Percentiles rank a stretch among this genome's conserved stretches.
Conservation (phyloP, 23 red algal genomes). For the Cyanidioschyzon merolae region DNA sequence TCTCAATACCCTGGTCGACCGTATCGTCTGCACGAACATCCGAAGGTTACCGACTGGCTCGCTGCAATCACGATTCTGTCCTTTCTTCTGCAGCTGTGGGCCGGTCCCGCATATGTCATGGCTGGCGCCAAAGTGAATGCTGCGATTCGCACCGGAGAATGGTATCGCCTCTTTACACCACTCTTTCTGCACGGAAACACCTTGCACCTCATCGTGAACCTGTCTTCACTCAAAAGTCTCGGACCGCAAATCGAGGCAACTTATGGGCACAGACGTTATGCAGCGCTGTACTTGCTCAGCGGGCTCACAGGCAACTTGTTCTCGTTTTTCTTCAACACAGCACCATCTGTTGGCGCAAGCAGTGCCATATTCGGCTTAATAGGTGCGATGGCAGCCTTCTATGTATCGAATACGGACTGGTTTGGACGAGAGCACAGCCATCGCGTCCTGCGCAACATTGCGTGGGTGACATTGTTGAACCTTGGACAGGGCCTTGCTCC, state of each 20-base stretch:
- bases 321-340: conserved; percentile 47
- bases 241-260: conserved; percentile 68
- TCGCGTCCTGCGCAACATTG: conserved; percentile 30
- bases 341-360: conserved; percentile 69
- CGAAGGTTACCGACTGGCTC: neutral
- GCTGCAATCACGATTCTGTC: neutral
- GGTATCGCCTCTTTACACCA: conserved; percentile 65
- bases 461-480: conserved; percentile 62
- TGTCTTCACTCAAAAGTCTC: conserved; percentile 44
- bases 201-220: conserved; percentile 62
- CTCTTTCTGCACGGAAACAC: conserved; percentile 82
- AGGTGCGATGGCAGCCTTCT: conserved; percentile 55
- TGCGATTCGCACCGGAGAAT: conserved; percentile 53
- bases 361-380: conserved; percentile 92
- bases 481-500: conserved; percentile 50
- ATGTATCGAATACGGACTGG: conserved; percentile 31
- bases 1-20: neutral
- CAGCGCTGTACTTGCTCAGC: conserved; percentile 50
- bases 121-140: conserved; percentile 79
- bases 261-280: conserved; percentile 60
- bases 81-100: conserved; percentile 6
- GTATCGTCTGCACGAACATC: neutral
- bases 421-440: conserved; percentile 32
- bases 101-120: conserved; percentile 20
- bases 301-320: conserved; percentile 53